phyloP scores from a whole-genome alignment of 2,329 filamentous ascomycete species.

The Diaporthe vexans region DNA sequence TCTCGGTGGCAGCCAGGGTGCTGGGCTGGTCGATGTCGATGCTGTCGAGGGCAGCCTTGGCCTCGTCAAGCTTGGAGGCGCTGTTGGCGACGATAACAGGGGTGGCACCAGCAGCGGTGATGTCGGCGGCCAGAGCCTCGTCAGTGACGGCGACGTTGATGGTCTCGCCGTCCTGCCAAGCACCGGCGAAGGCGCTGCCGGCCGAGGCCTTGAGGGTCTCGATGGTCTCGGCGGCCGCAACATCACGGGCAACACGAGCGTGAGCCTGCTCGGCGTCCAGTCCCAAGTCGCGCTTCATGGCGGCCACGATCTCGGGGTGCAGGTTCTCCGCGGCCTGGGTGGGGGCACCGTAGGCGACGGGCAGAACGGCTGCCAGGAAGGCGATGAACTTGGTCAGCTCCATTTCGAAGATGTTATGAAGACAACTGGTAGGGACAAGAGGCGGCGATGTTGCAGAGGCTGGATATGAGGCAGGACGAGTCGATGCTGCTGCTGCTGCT shows the following conservation, averaged over 20 bases:
- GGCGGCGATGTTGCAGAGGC: neutral
- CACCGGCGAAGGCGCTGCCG: neutral
- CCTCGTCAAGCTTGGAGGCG: conserved; percentile 17
- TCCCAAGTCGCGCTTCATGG: conserved; percentile 23
- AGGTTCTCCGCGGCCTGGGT: neutral
- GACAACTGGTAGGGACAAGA: neutral
- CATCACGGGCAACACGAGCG: conserved; percentile 17
- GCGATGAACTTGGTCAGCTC: conserved; percentile 10
- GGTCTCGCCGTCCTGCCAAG: conserved; percentile 6
- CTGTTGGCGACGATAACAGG: conserved; percentile 1
- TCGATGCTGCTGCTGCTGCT: conserved; percentile 16
- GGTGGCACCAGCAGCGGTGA: conserved; percentile 25
- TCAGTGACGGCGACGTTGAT: conserved; percentile 26
- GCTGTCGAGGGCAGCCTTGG: neutral
- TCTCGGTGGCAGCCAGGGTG: neutral
- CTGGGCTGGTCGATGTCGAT: conserved; percentile 1
- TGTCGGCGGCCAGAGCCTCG: conserved; percentile 4
- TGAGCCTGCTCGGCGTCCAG: conserved; percentile 16
- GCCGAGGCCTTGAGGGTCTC: neutral
- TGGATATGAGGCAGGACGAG: neutral
- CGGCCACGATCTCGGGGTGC: conserved; percentile 26
- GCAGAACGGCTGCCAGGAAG: conserved; percentile 26
- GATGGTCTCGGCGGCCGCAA: neutral
- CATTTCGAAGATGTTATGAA: conserved; percentile 12
- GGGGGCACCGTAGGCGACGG: conserved; percentile 24